A percentile compares a stretch with the other conserved stretches of the same genome.
Evolutionary conservation across 345 rosid species (phyloP).

Genomic region (Populus simonii): DNA sequence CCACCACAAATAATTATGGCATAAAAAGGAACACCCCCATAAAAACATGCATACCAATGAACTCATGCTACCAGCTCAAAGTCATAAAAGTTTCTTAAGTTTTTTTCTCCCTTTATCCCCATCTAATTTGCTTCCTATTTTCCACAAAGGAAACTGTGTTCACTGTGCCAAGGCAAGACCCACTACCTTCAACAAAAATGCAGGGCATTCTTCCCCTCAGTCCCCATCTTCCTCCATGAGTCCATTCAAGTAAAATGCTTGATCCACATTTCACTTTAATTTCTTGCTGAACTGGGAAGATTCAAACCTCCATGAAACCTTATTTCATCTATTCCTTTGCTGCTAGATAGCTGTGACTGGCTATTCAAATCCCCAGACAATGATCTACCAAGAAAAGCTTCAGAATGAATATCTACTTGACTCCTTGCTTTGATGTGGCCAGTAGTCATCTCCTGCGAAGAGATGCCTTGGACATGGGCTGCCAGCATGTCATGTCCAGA

Average conservation of each 20-base stretch:
- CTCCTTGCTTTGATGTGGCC: slow-evolving; percentile 6
- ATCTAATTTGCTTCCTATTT: neutral
- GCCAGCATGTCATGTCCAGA: slow-evolving; percentile 28
- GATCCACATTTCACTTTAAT: slow-evolving; percentile 6
- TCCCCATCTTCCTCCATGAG: slow-evolving; percentile 8
- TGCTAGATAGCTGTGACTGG: slow-evolving; percentile 11
- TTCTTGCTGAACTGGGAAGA: slow-evolving; percentile 7
- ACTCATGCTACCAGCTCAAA: slow-evolving; percentile 19
- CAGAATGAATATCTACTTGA: slow-evolving; percentile 5
- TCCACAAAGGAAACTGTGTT: neutral
- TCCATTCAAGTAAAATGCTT: neutral
- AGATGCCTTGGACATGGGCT: slow-evolving; percentile 26
- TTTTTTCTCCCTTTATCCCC: neutral
- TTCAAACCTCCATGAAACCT: slow-evolving; percentile 4
- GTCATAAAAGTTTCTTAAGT: slow-evolving; percentile 1
- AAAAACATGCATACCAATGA: slow-evolving; percentile 13
- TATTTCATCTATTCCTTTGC: slow-evolving; percentile 8
- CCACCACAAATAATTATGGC: slow-evolving; percentile 10
- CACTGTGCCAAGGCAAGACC: slow-evolving; percentile 8
- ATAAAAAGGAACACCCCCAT: neutral
- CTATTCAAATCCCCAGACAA: slow-evolving; percentile 15
- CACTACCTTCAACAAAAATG: slow-evolving; percentile 8
- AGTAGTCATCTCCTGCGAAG: slow-evolving; percentile 31
- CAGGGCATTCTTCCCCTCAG: slow-evolving; percentile 2
- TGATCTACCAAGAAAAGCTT: slow-evolving; percentile 10